phyloP scores from a whole-genome alignment of 768 basidiomycete genomes.

The Collybiopsis confluens region DNA sequence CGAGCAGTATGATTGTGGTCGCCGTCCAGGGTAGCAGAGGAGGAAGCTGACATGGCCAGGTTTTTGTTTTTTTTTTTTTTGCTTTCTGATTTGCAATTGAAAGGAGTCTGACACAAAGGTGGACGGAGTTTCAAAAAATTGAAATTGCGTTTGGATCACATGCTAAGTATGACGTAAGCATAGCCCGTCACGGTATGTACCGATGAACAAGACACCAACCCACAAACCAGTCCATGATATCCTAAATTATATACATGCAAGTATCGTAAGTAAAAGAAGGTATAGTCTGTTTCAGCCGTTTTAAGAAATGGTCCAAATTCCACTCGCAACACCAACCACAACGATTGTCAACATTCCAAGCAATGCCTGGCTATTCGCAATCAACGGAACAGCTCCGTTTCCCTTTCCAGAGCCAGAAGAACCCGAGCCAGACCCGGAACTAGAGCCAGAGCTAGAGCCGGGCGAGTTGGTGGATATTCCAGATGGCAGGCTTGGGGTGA shows the following conservation, averaged over 20 bases:
- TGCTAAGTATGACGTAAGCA: no score
- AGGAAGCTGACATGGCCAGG: background rate
- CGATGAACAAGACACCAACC: no score
- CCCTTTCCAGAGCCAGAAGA: constrained; percentile 16
- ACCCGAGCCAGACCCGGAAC: constrained; percentile 13
- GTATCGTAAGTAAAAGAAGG: background rate
- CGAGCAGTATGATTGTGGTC: constrained; percentile 1
- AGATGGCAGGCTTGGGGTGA: constrained; percentile 48
- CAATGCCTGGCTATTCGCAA: constrained; percentile 27
- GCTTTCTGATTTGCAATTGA: no score
- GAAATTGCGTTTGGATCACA: no score
- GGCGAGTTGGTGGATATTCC: constrained; percentile 14
- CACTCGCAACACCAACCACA: constrained; percentile 4
- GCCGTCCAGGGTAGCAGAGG: background rate
- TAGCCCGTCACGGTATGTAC: no score
- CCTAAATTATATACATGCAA: no score
- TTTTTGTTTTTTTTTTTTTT: no score
- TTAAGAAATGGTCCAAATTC: constrained; percentile 6
- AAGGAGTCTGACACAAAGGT: no score
- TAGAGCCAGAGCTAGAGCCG: constrained; percentile 16
- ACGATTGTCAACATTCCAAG: constrained; percentile 9
- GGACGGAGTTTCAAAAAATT: no score
- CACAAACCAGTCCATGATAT: no score
- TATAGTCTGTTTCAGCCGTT: background rate
- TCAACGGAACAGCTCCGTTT: constrained; percentile 12